phyloP scores from a whole-genome alignment of 805 yeast genomes.

The Metschnikowia matae region DNA sequence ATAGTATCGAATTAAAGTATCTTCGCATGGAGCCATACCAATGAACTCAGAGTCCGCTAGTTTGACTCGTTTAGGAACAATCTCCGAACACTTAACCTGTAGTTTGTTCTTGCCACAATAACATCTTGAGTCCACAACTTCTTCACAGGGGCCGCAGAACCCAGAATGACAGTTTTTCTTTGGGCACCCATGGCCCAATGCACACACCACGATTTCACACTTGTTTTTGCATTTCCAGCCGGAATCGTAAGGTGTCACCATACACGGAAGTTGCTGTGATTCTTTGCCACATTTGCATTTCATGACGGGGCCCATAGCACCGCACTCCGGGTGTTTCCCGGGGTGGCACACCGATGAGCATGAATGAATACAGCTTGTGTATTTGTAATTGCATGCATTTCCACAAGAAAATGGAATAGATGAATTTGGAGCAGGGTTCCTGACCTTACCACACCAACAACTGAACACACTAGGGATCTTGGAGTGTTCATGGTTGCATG shows the following conservation, averaged over 20 bases:
- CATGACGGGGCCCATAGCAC: slow-evolving; percentile 69
- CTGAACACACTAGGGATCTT: slow-evolving; percentile 54
- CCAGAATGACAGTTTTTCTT: slow-evolving; percentile 67
- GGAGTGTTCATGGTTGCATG: slow-evolving; percentile 55
- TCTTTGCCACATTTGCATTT: slow-evolving; percentile 72
- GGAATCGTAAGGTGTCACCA: slow-evolving; percentile 57
- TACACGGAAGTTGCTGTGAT: slow-evolving; percentile 65
- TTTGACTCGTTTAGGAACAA: slow-evolving; percentile 32
- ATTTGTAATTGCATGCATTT: slow-evolving; percentile 62
- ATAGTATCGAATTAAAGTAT: slow-evolving; percentile 43
- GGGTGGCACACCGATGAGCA: slow-evolving; percentile 82
- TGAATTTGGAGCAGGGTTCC: slow-evolving; percentile 58
- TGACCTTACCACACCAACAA: slow-evolving; percentile 87
- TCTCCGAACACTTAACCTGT: slow-evolving; percentile 42
- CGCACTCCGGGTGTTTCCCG: slow-evolving; percentile 81
- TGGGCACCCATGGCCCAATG: slow-evolving; percentile 62
- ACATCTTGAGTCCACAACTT: slow-evolving; percentile 47
- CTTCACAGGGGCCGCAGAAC: slow-evolving; percentile 71
- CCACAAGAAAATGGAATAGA: slow-evolving; percentile 85
- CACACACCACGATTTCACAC: slow-evolving; percentile 62
- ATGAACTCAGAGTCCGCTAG: slow-evolving; percentile 19
- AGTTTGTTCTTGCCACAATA: slow-evolving; percentile 67
- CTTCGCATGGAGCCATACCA: slow-evolving; percentile 35
- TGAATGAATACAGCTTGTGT: slow-evolving; percentile 62
- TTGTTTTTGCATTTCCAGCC: slow-evolving; percentile 66